A percentile compares a stretch with the other conserved stretches of the same genome.
These are phyloP conservation scores for Kluyveromyces siamensis DNA, from an alignment of 805 yeast genomes.

Conservation along the genomic window DNA sequence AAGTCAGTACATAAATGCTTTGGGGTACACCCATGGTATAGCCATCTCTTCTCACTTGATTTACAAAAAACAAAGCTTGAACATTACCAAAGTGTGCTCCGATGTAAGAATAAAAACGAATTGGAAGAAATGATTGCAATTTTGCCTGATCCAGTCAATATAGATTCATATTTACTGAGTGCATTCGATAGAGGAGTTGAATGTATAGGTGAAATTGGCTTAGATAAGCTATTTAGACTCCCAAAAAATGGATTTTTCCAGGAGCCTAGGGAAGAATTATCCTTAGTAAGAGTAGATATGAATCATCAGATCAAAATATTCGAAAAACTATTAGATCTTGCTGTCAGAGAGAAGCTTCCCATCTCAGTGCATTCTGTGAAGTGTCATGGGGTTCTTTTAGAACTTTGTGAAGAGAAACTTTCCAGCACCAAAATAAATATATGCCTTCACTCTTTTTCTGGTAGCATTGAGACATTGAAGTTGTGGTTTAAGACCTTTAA, in stretches of 20 bases:
- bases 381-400: conserved; percentile 55
- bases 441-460: conserved; percentile 79
- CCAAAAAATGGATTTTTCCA: conserved; percentile 48
- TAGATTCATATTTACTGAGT: conserved; percentile 28
- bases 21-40: conserved; percentile 92
- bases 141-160: conserved; percentile 54
- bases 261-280: conserved; percentile 15
- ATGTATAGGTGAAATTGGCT: conserved; percentile 84
- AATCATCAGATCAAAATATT: conserved; percentile 59
- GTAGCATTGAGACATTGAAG: conserved; percentile 61
- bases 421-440: conserved; percentile 28
- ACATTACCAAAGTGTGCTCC: conserved; percentile 53
- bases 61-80: conserved; percentile 26
- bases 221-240: conserved; percentile 67
- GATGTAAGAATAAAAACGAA: conserved; percentile 23
- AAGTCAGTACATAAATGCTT: conserved; percentile 34
- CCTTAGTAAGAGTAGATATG: conserved; percentile 47
- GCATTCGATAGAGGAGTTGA: conserved; percentile 13
- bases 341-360: conserved; percentile 38
- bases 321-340: conserved; percentile 42
- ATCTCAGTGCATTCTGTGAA: conserved; percentile 82
- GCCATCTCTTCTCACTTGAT: conserved; percentile 48
- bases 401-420: conserved; percentile 21
- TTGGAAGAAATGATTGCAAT: conserved; percentile 30
- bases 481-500: conserved; percentile 30